phyloP scores from a whole-genome alignment of 1,284 basidiomycete species.

The Nidula niveotomentosa region DNA sequence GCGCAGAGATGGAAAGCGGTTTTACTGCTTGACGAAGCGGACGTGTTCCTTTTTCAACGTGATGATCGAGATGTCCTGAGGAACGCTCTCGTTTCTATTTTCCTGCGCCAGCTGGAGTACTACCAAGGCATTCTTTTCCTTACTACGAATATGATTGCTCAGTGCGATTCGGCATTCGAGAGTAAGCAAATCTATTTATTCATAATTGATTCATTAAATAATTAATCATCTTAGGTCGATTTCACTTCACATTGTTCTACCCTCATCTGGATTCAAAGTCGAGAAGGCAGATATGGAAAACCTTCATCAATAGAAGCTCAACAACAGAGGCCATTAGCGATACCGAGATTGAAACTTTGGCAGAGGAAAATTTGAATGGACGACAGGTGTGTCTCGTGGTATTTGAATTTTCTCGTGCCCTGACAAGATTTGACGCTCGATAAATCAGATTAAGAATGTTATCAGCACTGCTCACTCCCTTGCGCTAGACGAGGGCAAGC shows the following conservation, averaged over 20 bases:
- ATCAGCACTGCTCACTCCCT: slow-evolving; percentile 15
- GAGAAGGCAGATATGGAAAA: slow-evolving; percentile 22
- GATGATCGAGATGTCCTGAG: slow-evolving; percentile 18
- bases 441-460: slow-evolving; percentile 16
- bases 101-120: slow-evolving; percentile 33
- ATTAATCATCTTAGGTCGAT: slow-evolving; percentile 15
- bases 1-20: slow-evolving; percentile 32
- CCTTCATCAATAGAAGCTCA: slow-evolving; percentile 15
- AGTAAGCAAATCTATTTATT: background rate
- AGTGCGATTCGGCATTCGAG: slow-evolving; percentile 30
- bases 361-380: slow-evolving; percentile 10
- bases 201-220: background rate
- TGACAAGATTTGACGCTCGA: background rate
- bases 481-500: slow-evolving; percentile 4
- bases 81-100: slow-evolving; percentile 35
- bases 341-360: slow-evolving; percentile 10
- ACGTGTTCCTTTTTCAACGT: slow-evolving; percentile 31
- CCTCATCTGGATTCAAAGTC: slow-evolving; percentile 19
- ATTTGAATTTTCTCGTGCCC: too few relatives aligned
- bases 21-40: slow-evolving; percentile 35
- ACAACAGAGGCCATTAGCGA: slow-evolving; percentile 1
- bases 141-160: slow-evolving; percentile 31
- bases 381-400: slow-evolving; percentile 8
- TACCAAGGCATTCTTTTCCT: slow-evolving; percentile 34
- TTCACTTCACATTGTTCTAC: slow-evolving; percentile 28